Evolutionary conservation across 129 eudicot species (phyloP).

Genomic region (Centella asiatica): DNA sequence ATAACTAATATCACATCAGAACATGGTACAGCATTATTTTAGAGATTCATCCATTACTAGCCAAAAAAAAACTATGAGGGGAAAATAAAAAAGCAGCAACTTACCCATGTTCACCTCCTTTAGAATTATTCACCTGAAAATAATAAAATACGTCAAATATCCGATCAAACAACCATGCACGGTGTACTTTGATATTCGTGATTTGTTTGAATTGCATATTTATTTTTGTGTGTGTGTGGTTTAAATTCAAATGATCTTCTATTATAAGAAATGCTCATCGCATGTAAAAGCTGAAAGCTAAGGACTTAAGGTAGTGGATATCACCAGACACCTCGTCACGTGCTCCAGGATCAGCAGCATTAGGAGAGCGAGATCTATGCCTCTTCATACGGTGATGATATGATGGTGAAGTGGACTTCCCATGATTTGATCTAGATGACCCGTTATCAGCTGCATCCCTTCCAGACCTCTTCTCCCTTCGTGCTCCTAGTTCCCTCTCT

Average conservation of each 20-base stretch:
- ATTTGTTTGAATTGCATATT: too few relatives aligned
- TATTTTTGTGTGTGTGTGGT: too few relatives aligned
- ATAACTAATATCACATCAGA: too few relatives aligned
- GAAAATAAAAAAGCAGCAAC: slow-evolving; percentile 14
- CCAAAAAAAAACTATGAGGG: slow-evolving; percentile 1
- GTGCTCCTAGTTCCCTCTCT: slow-evolving; percentile 31
- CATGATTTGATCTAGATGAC: slow-evolving; percentile 48
- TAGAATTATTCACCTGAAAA: slow-evolving; percentile 46
- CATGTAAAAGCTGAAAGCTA: too few relatives aligned
- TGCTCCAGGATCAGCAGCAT: slow-evolving; percentile 32
- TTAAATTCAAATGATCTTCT: too few relatives aligned
- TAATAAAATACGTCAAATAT: slow-evolving; percentile 10
- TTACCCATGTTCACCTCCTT: slow-evolving; percentile 52
- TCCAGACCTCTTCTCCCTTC: slow-evolving; percentile 41
- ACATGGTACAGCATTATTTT: not conserved
- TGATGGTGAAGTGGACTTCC: slow-evolving; percentile 41
- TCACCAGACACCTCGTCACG: slow-evolving; percentile 96
- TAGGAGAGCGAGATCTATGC: slow-evolving; percentile 49
- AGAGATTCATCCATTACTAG: not conserved
- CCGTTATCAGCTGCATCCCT: slow-evolving; percentile 43
- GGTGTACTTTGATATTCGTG: too few relatives aligned
- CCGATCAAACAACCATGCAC: not conserved
- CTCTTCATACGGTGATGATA: slow-evolving; percentile 47
- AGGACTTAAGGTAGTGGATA: slow-evolving; percentile 41
- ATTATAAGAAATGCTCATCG: not conserved